Conservation (phyloP, 2,329 filamentous ascomycete genomes). For the Stagonosporopsis chrysanthemi region DNA sequence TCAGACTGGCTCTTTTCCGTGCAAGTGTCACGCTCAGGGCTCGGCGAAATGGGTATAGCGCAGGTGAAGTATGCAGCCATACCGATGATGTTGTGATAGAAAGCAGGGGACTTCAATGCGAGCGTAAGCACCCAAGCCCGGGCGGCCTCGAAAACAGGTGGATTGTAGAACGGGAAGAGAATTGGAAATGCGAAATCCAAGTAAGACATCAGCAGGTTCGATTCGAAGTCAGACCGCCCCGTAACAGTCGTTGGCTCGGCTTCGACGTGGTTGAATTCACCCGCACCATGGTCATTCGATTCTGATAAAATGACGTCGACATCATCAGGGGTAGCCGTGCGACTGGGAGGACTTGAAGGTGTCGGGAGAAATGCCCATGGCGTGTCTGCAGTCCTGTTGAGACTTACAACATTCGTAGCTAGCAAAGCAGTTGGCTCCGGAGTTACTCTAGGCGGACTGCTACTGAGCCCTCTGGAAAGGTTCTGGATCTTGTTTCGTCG, state of each 20-base stretch:
- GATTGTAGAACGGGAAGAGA: conserved; percentile 69
- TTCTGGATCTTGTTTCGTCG: conserved; percentile 1
- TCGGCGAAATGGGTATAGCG: conserved; percentile 5
- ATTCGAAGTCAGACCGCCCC: background rate
- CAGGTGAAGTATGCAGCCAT: conserved; percentile 15
- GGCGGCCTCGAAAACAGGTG: conserved; percentile 63
- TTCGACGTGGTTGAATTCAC: no score
- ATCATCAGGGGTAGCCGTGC: background rate
- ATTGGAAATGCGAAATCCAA: conserved; percentile 69
- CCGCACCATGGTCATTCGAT: background rate
- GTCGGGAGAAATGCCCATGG: background rate
- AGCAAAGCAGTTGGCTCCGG: background rate
- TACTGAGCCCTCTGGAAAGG: background rate
- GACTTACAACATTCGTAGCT: background rate
- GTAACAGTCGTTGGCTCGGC: background rate
- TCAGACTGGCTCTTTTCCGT: background rate
- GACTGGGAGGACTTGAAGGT: background rate
- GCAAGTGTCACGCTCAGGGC: background rate
- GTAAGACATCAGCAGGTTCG: conserved; percentile 54
- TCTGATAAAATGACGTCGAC: background rate
- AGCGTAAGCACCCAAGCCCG: conserved; percentile 68
- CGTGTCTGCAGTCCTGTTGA: background rate
- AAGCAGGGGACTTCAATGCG: conserved; percentile 20
- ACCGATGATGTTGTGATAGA: conserved; percentile 52
- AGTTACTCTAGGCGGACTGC: background rate